Evolutionary conservation across 2,329 filamentous ascomycete genomes (phyloP), one percentile per base, ranked within the genome.

Genomic region (Cytospora mali): DNA sequence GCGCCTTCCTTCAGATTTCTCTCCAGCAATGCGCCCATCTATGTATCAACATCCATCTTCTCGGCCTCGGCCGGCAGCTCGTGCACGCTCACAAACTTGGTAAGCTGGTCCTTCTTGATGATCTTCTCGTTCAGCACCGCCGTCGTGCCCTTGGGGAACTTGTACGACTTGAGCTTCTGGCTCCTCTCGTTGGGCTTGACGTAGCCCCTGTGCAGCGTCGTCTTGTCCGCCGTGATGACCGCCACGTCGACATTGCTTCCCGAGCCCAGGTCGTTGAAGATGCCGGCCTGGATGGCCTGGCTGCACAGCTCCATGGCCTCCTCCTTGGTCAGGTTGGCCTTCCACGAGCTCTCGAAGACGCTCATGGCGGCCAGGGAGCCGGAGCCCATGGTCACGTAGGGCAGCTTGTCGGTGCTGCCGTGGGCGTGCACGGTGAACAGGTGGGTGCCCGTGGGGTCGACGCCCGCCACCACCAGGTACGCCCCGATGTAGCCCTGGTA

Each of bases 391-490:
- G 96, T 99, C 69, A 99, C 96, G 77, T 99, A 99, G 56, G 95
- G 95, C 55, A 99, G 88, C 83, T 98, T 99, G 81, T 99, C 95
- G 66, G 95, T 99, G 72, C 90, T 95, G 69, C 96, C 95, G 83
- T 99, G 96, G 64, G 95, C 95, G 80, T 99, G 95, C 50, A 99
- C 95, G 68, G 96, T 99, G 84, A 96, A 99, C 66, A 99, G 89
- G 72, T 97, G 93, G 52, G 90, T 88, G 72, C 95, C 95, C 0
- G 95, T 99, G 35, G 96, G 94, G 76, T 99, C 95, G 73, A 96
- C 93, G 68, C 95, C 95, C 42, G 95, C 95, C 63, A 99, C 92
- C 69, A 99, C 95, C 63, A 99, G 89, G 79, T 99, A 99, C 68
- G 95, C 95, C 70, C 96, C 95, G 70, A 99, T 97, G 81, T 99